Evolutionary conservation across 2,329 filamentous ascomycete genomes (phyloP).

Genomic region (Mycogone perniciosa): DNA sequence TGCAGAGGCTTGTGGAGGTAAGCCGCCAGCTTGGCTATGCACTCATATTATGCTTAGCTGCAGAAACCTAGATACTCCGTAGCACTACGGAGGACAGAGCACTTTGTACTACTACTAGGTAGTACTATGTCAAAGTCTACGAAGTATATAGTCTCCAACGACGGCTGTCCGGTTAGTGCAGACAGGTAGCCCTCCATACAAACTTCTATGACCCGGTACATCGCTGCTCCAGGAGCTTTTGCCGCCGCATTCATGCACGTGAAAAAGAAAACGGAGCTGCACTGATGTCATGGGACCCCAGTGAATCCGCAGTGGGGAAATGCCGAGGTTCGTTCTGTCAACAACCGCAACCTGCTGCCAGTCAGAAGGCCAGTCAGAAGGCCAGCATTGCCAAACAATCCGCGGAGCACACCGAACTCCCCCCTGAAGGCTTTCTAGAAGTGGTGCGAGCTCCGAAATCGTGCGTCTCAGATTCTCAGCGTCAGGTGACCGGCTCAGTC

Average conservation of each 20-base stretch:
- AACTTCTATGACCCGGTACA: too few species aligned
- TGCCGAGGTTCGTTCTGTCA: constrained; percentile 6
- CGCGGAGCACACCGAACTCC: neutral
- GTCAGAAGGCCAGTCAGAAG: constrained; percentile 6
- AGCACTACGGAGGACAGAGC: too few species aligned
- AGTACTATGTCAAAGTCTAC: too few species aligned
- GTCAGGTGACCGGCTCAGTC: neutral
- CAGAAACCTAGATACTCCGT: neutral
- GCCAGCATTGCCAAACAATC: constrained; percentile 8
- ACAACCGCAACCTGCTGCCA: neutral
- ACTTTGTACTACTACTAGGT: too few species aligned
- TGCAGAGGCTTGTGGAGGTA: neutral
- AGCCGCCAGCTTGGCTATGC: too few species aligned
- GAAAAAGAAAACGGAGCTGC: neutral
- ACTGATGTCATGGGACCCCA: constrained; percentile 10
- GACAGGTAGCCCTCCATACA: too few species aligned
- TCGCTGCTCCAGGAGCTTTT: neutral
- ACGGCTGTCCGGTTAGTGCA: too few species aligned
- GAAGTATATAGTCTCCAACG: too few species aligned
- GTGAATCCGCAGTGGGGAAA: constrained; percentile 2
- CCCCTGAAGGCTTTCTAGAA: constrained; percentile 3
- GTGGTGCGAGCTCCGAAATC: neutral
- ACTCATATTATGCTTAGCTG: neutral
- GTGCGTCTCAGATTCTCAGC: too few species aligned
- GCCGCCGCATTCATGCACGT: neutral